phyloP scores from a whole-genome alignment of 495 filamentous ascomycete genomes.

The Xylaria intraflava region DNA sequence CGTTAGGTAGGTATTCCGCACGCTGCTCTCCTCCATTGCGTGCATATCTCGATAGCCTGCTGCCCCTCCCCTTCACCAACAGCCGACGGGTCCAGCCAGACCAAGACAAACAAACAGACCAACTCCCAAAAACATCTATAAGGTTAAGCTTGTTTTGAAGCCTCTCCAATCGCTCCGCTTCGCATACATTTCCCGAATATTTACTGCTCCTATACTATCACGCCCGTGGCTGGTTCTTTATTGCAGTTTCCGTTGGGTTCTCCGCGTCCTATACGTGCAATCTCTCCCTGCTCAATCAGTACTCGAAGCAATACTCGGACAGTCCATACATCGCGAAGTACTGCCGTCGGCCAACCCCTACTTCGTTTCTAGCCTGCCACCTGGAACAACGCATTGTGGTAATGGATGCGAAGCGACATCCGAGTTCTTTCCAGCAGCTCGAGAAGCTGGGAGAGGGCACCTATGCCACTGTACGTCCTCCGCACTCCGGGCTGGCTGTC shows the following conservation, averaged over 20 bases:
- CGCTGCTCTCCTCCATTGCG: neutral
- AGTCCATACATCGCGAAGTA: neutral
- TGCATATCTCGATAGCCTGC: conserved; percentile 4
- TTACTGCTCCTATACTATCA: neutral
- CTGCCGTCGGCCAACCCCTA: conserved; percentile 11
- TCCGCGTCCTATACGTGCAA: neutral
- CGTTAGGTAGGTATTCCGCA: too few relatives aligned
- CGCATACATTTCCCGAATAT: neutral
- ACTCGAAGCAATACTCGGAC: neutral
- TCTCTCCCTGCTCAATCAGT: neutral
- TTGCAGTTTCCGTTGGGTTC: neutral
- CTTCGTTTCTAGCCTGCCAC: conserved; percentile 1
- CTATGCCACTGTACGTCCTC: conserved; percentile 81
- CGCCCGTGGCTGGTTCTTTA: neutral
- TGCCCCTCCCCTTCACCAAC: conserved; percentile 13
- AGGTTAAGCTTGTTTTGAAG: neutral
- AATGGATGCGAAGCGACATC: conserved; percentile 87
- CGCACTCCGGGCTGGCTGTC: neutral
- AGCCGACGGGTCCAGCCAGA: neutral
- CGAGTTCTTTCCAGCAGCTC: conserved; percentile 96
- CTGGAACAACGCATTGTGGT: conserved; percentile 9
- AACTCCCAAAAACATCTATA: neutral
- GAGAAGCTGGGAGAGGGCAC: conserved; percentile 98
- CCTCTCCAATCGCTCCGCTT: neutral
- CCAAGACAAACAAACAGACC: too few relatives aligned